These are phyloP conservation scores for Tilletia indica DNA, from an alignment of 1,284 basidiomycete genomes.

Conservation along the genomic window DNA sequence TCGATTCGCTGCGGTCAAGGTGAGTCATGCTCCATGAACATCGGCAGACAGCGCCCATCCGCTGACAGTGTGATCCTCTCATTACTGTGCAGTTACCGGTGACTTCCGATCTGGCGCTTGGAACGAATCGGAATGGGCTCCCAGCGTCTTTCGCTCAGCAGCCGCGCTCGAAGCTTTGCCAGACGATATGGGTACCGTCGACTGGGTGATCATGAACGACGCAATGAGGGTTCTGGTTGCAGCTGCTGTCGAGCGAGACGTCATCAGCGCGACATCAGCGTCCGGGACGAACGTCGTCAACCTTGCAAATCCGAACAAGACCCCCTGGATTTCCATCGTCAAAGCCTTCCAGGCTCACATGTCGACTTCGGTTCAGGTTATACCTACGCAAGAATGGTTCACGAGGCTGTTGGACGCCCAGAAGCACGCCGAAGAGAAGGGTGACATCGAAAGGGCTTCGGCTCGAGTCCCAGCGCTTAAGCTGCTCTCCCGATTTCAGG, in stretches of 20 bases:
- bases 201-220: conserved; percentile 12
- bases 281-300: conserved; percentile 7
- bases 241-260: not conserved
- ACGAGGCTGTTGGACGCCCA: not conserved
- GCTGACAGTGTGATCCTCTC: not conserved
- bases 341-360: conserved; percentile 1
- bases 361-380: not conserved
- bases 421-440: not conserved
- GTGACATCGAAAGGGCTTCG: too few relatives aligned
- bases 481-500: too few relatives aligned
- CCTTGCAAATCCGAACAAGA: not conserved
- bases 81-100: not conserved
- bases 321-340: not conserved
- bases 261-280: not conserved
- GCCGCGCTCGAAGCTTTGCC: not conserved
- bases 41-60: not conserved
- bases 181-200: not conserved
- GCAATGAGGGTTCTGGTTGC: not conserved
- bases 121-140: conserved; percentile 5
- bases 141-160: not conserved
- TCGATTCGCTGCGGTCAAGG: conserved; percentile 13
- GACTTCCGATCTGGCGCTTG: conserved; percentile 6
- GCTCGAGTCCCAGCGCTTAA: too few relatives aligned
- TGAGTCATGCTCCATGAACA: not conserved
- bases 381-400: not conserved